Conservation (phyloP, 2,329 filamentous ascomycete species). For the Biscogniauxia sp. region DNA sequence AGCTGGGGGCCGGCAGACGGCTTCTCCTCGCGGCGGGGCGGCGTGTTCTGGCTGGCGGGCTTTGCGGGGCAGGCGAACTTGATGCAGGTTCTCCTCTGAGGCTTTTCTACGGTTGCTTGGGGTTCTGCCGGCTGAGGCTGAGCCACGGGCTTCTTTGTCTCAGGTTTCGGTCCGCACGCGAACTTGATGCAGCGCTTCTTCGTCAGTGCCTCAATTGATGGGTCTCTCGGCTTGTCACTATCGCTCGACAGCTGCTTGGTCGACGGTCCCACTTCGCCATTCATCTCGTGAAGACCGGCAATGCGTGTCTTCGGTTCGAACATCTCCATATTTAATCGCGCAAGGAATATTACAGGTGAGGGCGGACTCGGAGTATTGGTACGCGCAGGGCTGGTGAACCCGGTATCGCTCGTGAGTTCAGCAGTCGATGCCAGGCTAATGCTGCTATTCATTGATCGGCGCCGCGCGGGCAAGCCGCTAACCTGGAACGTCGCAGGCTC, state of each 20-base stretch:
- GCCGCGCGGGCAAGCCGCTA: conserved; percentile 39
- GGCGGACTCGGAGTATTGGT: conserved; percentile 88
- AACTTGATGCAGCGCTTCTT: conserved; percentile 92
- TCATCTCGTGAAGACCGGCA: conserved; percentile 25
- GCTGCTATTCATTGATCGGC: conserved; percentile 74
- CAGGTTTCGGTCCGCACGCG: conserved; percentile 70
- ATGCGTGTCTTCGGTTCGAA: conserved; percentile 29
- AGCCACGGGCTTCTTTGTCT: conserved; percentile 41
- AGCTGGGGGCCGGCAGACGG: conserved; percentile 6
- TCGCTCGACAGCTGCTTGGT: conserved; percentile 15
- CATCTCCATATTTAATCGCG: conserved; percentile 36
- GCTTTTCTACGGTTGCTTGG: conserved; percentile 37
- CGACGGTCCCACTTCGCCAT: conserved; percentile 20
- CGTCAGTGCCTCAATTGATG: conserved; percentile 60
- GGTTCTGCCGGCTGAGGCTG: conserved; percentile 36
- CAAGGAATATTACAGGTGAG: conserved; percentile 56
- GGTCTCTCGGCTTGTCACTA: conserved; percentile 43
- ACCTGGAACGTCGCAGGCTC: conserved; percentile 44
- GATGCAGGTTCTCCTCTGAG: conserved; percentile 60
- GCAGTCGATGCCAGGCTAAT: conserved; percentile 79
- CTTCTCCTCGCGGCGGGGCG: conserved; percentile 32
- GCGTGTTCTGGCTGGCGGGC: conserved; percentile 42
- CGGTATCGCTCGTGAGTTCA: conserved; percentile 92
- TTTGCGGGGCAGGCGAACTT: conserved; percentile 72
- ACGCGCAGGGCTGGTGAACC: conserved; percentile 83